Base-by-base conservation (phyloP, 225 moss, liverwort and hornwort genomes). In the Polytrichum formosum region DNA sequence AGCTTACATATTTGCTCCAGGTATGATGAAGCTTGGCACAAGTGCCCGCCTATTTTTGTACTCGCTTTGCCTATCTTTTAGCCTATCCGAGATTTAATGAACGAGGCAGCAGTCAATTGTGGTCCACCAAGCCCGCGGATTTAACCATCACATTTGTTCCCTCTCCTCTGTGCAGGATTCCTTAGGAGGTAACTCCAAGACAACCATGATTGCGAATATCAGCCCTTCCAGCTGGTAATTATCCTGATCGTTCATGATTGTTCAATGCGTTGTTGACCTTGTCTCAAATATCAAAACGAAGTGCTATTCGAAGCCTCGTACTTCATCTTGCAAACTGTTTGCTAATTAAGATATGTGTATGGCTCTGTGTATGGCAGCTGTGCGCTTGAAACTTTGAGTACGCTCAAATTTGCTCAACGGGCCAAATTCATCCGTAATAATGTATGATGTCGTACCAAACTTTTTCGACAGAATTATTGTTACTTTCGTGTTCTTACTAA, bases 341-440 rank as follows among this genome's bases (percentile, higher is more conserved):
- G 46, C 46, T 46, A 13, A 46, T 46, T 46, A 46, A 46, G 46
- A 46, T 16, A 13, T 46, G 16, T 46, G 13, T 46, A 13, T 63
- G 27, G 19, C 5, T 37, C 54, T 75, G 33, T 78, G 64, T 70
- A 64, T 79, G 66, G 70, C 83, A 89, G 86, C 71, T 89, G 89
- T 79, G 85, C 83, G 71, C 75, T 89, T 74, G 89, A 89, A 81
- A 89, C 89, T 35, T 65, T 89, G 73, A 89, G 89, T 72, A 89
- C 89, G 54, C 81, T 89, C 65, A 89, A 89, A 75, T 89, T 86
- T 64, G 89, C 89, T 72, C 89, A 89, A 73, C 86, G 89, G 55
- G 89, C 89, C 3, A 89, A 89, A 62, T 86, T 75, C 28, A 86
- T 89, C 62, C 79, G 75, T 63, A 89, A 89, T 69, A 89, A 86